Conservation (phyloP, 208 protist species). For the Leptomonas pyrrhocoris region DNA sequence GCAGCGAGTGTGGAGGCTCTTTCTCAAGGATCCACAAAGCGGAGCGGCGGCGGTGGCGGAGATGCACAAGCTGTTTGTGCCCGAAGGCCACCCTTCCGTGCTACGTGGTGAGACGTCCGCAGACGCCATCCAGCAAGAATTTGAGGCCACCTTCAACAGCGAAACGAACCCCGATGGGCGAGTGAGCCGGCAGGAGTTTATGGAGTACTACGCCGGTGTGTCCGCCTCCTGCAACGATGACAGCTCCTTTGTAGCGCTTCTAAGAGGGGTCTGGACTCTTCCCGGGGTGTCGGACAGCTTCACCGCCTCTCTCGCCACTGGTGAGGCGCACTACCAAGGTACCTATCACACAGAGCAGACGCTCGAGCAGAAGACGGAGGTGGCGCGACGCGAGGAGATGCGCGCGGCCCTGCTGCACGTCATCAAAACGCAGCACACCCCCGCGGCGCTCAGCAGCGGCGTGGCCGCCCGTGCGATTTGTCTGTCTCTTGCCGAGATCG, state of each 20-base stretch:
- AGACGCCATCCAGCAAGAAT: constrained; percentile 53
- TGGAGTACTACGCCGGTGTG: constrained; percentile 83
- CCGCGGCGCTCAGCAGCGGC: constrained; percentile 35
- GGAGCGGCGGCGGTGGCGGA: constrained; percentile 47
- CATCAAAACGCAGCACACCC: constrained; percentile 50
- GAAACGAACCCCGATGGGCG: constrained; percentile 81
- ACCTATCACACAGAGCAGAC: constrained; percentile 54
- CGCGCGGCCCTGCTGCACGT: constrained; percentile 42
- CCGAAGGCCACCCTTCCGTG: constrained; percentile 68
- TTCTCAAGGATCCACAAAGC: constrained; percentile 40
- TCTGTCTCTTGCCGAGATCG: constrained; percentile 40
- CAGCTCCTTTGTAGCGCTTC: constrained; percentile 54
- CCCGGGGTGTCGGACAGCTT: constrained; percentile 32
- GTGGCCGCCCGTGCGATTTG: constrained; percentile 44
- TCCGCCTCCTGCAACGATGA: constrained; percentile 59
- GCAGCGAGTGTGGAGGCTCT: constrained; percentile 59
- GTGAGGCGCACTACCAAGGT: constrained; percentile 16
- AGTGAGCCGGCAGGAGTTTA: constrained; percentile 81
- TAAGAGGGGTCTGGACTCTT: constrained; percentile 70
- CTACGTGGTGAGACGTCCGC: constrained; percentile 40
- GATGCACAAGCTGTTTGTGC: constrained; percentile 47
- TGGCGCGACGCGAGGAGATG: constrained; percentile 41
- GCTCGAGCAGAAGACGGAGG: constrained; percentile 44
- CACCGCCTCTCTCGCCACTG: constrained; percentile 24
- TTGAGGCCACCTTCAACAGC: constrained; percentile 72